A percentile compares a stretch with the other conserved stretches of the same genome.
Conservation (phyloP, 768 basidiomycete species). For the Podaxis rugospora region DNA sequence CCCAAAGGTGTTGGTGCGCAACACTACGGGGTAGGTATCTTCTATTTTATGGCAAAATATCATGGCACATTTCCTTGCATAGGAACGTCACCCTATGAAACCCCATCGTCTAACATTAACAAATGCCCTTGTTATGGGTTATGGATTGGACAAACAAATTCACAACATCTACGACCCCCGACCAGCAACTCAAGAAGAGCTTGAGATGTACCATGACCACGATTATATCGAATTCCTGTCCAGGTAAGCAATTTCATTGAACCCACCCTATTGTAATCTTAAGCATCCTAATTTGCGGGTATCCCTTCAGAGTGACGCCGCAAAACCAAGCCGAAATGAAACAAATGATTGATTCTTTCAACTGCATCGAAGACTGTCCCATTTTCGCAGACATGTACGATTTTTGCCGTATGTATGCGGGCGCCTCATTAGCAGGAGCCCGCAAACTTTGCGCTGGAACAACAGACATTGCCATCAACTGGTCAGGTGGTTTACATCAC, state of each 20-base stretch:
- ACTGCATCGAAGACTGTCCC: slow-evolving; percentile 96
- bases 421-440: slow-evolving; percentile 87
- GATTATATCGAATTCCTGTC: slow-evolving; percentile 98
- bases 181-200: slow-evolving; percentile 83
- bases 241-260: slow-evolving; percentile 41
- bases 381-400: slow-evolving; percentile 94
- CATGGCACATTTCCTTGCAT: slow-evolving; percentile 1
- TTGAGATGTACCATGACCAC: slow-evolving; percentile 87
- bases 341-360: slow-evolving; percentile 79
- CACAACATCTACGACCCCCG: slow-evolving; percentile 89
- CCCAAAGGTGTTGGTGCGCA: slow-evolving; percentile 91
- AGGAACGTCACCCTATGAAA: slow-evolving; percentile 99
- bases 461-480: slow-evolving; percentile 97
- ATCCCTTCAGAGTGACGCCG: slow-evolving; percentile 67
- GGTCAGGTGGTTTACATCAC: slow-evolving; percentile 98
- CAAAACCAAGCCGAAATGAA: slow-evolving; percentile 66
- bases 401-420: slow-evolving; percentile 92
- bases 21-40: slow-evolving; percentile 83
- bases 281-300: background rate
- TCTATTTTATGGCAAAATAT: background rate
- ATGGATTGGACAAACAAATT: slow-evolving; percentile 93
- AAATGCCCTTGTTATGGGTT: slow-evolving; percentile 93
- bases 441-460: slow-evolving; percentile 79
- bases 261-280: background rate
- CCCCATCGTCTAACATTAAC: slow-evolving; percentile 95